A percentile compares a stretch with the other conserved stretches of the same genome.
Evolutionary conservation across 176 grass and related monocot genomes (phyloP).

Genomic region (Oryza coarctata): DNA sequence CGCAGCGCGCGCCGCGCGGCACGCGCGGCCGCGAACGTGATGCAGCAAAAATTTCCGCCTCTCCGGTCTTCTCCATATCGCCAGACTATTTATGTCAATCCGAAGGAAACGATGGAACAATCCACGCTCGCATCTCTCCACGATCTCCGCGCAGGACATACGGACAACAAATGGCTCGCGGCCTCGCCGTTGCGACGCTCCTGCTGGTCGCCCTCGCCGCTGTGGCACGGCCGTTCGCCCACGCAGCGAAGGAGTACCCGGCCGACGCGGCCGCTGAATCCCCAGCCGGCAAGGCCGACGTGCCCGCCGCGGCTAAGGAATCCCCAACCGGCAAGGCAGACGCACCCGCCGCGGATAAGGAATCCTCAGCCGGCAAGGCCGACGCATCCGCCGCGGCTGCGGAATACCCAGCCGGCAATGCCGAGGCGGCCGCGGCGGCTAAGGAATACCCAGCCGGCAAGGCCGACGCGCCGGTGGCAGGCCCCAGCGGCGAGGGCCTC

Average conservation of each 20-base stretch:
- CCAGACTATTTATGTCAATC: background rate
- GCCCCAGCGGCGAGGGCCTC: background rate
- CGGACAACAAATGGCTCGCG: background rate
- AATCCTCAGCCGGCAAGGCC: too few species aligned
- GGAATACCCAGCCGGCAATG: background rate
- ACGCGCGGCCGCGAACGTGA: background rate
- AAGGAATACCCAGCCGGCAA: too few species aligned
- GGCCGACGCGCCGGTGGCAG: too few species aligned
- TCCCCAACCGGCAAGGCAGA: background rate
- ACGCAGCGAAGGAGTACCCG: background rate
- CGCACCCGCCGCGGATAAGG: background rate
- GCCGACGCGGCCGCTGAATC: too few species aligned
- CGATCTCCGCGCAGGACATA: background rate
- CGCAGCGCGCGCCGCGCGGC: background rate
- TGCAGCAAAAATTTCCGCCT: background rate
- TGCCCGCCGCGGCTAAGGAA: background rate
- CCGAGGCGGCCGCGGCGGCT: background rate
- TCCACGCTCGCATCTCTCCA: background rate
- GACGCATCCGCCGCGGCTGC: too few species aligned
- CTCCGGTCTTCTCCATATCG: too few species aligned
- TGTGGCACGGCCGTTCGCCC: background rate
- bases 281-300: too few species aligned
- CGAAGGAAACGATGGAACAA: background rate
- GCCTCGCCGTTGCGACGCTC: background rate
- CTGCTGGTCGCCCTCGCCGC: background rate